Conservation (phyloP, 495 filamentous ascomycete species). For the Hyaloscypha finlandica region DNA sequence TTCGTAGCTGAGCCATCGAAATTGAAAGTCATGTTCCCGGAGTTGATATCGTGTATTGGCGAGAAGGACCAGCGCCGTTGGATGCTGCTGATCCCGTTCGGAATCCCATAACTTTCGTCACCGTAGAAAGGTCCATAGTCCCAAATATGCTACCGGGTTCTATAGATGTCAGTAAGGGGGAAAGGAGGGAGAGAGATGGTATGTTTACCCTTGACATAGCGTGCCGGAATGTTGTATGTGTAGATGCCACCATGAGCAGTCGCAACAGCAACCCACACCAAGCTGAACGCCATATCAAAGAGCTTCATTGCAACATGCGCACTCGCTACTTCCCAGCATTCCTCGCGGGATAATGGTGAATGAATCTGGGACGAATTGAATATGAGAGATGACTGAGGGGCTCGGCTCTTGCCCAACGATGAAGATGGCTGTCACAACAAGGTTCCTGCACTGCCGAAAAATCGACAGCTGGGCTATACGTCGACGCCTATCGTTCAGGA, state of each 20-base stretch:
- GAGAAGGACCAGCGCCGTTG: constrained; percentile 3
- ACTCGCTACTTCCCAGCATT: background rate
- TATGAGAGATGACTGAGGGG: too few species aligned
- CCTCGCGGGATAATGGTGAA: background rate
- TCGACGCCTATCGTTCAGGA: too few species aligned
- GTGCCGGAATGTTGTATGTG: constrained; percentile 2
- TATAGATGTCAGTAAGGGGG: background rate
- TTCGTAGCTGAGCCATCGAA: background rate
- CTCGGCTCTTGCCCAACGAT: too few species aligned
- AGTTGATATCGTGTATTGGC: background rate
- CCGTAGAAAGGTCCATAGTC: constrained; percentile 1
- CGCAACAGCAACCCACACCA: background rate
- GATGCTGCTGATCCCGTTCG: background rate
- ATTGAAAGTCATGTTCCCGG: constrained; percentile 10
- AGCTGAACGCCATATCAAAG: background rate
- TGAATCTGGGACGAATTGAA: too few species aligned
- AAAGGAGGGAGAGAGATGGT: background rate
- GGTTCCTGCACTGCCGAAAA: too few species aligned
- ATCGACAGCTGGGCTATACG: too few species aligned
- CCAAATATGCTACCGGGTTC: constrained; percentile 1
- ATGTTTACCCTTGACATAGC: background rate
- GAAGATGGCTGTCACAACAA: too few species aligned
- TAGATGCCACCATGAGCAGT: background rate
- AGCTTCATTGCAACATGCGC: background rate
- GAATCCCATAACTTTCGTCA: background rate